These are phyloP conservation scores for Triadica sebifera DNA, from an alignment of 345 rosid genomes.

Conservation along the genomic window DNA sequence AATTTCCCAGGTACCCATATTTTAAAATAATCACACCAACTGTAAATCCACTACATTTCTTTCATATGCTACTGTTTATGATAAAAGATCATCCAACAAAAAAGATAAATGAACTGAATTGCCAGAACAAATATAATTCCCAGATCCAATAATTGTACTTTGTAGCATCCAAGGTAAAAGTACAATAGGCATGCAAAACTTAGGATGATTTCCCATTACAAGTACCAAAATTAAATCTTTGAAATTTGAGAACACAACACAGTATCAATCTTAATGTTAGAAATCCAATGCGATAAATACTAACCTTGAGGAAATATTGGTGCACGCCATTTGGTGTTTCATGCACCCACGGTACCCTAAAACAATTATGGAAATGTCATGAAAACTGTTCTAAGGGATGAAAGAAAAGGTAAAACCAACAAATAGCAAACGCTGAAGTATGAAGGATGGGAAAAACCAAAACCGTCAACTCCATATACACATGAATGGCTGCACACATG, in stretches of 20 bases:
- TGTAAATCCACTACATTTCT: not conserved
- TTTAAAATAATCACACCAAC: not conserved
- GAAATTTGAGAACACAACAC: not conserved
- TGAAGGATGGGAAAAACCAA: not conserved
- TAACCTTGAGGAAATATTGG: slow-evolving; percentile 90
- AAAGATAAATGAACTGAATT: not conserved
- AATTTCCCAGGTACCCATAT: not conserved
- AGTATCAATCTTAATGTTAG: not conserved
- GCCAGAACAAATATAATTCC: not conserved
- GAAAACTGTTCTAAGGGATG: not conserved
- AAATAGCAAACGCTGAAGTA: not conserved
- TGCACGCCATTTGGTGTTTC: slow-evolving; percentile 67
- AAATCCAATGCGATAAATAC: not conserved
- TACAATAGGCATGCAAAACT: not conserved
- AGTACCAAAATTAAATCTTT: not conserved
- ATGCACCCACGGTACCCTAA: slow-evolving; percentile 69
- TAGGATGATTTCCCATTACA: not conserved
- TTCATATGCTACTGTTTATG: not conserved
- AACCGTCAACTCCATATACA: not conserved
- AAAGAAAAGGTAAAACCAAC: not conserved
- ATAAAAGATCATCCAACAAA: not conserved
- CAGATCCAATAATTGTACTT: not conserved
- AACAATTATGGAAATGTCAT: not conserved
- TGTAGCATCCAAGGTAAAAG: not conserved
- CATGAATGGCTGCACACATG: not conserved